Conservation (phyloP, 768 basidiomycete genomes). For the Cystobasidium ongulense region DNA sequence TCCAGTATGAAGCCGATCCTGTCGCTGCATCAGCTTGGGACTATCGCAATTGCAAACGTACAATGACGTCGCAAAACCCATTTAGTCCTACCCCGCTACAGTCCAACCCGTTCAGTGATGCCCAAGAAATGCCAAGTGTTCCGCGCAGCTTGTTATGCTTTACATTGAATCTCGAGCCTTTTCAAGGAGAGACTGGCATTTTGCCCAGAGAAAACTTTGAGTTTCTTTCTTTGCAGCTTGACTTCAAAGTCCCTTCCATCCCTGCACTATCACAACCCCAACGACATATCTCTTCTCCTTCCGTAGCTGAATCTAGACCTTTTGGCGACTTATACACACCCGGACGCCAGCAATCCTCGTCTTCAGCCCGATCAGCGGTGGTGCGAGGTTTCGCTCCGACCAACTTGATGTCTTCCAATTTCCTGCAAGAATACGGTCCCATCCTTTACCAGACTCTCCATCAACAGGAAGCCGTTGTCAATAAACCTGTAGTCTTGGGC, state of each 20-base stretch:
- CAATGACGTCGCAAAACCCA: neutral
- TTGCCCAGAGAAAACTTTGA: slow-evolving; percentile 14
- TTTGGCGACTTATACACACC: no score
- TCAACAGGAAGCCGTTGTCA: neutral
- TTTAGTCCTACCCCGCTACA: neutral
- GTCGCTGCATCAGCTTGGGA: slow-evolving; percentile 12
- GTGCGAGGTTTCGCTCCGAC: slow-evolving; percentile 1
- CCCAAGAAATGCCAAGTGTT: neutral
- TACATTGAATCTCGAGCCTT: neutral
- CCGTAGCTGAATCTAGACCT: no score
- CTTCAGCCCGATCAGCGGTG: neutral
- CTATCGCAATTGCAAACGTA: neutral
- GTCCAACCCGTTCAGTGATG: neutral
- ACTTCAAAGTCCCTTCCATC: neutral
- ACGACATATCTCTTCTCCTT: neutral
- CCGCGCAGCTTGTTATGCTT: slow-evolving; percentile 4
- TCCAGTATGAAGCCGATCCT: slow-evolving; percentile 16
- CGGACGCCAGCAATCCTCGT: neutral
- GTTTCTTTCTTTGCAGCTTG: slow-evolving; percentile 8
- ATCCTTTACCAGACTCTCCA: neutral
- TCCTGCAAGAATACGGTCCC: slow-evolving; percentile 14
- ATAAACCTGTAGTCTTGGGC: slow-evolving; percentile 6
- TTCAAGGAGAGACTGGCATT: neutral
- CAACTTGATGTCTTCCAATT: neutral
- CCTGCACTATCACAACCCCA: neutral